Percentiles rank a stretch among this genome's conserved stretches.
These are phyloP conservation scores for Amorphotheca resinae DNA, from an alignment of 495 filamentous ascomycete genomes.

Conservation along the genomic window DNA sequence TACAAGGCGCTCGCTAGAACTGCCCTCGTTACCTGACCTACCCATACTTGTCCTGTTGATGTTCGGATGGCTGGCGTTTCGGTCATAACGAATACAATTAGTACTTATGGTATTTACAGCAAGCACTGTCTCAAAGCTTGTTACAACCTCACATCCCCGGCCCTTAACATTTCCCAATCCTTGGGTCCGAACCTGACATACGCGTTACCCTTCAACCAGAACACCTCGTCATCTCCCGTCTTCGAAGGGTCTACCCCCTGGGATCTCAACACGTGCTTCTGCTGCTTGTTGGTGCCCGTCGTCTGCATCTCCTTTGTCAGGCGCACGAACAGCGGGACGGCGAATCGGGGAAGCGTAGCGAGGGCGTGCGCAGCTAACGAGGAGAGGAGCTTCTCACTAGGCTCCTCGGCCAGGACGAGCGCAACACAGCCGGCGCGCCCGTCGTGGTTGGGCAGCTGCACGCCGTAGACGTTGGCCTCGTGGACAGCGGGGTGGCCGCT, in stretches of 20 bases:
- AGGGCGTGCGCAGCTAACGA: constrained; percentile 46
- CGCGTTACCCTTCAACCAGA: constrained; percentile 47
- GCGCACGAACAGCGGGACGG: constrained; percentile 67
- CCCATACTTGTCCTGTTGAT: too few relatives aligned
- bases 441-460: constrained; percentile 70
- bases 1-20: too few relatives aligned
- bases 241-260: constrained; percentile 61
- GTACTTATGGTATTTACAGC: too few relatives aligned
- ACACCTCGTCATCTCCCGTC: constrained; percentile 49
- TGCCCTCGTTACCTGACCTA: too few relatives aligned
- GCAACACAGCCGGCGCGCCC: constrained; percentile 78
- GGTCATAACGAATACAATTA: too few relatives aligned
- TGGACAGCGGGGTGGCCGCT: constrained; percentile 51
- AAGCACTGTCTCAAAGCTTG: too few relatives aligned
- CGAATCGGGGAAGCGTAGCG: constrained; percentile 53
- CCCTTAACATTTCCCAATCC: constrained; percentile 58
- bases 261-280: constrained; percentile 56
- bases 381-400: constrained; percentile 33
- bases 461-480: constrained; percentile 86
- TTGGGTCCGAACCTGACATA: constrained; percentile 54
- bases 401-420: constrained; percentile 40
- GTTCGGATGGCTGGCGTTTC: too few relatives aligned
- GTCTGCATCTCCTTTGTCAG: constrained; percentile 44
- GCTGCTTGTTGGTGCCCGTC: constrained; percentile 83
- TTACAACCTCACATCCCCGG: constrained; percentile 60